Evolutionary conservation across 306 rosid genomes (phyloP).

Genomic region (Vicia faba): DNA sequence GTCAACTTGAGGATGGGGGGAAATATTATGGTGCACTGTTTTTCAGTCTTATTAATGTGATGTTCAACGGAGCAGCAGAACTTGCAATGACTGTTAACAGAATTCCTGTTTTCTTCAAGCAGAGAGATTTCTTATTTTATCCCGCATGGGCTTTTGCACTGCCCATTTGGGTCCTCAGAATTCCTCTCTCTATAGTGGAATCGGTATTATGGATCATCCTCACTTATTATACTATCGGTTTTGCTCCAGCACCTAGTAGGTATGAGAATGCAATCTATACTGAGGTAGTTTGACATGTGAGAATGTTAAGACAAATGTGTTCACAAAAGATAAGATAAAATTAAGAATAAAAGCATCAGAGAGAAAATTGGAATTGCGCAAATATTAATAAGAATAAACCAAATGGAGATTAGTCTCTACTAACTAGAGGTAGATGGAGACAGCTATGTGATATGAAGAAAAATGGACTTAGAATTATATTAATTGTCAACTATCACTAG

Average conservation of each 20-base stretch:
- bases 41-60: constrained; percentile 62
- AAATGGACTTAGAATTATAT: no score
- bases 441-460: no score
- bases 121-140: constrained; percentile 61
- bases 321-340: background rate
- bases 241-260: constrained; percentile 75
- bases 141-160: constrained; percentile 75
- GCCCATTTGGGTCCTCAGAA: constrained; percentile 63
- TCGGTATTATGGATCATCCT: constrained; percentile 63
- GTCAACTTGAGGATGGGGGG: constrained; percentile 58
- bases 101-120: constrained; percentile 70
- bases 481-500: no score
- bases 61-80: constrained; percentile 74
- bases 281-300: background rate
- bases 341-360: background rate
- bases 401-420: no score
- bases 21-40: constrained; percentile 61
- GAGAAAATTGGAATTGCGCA: background rate
- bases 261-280: constrained; percentile 29
- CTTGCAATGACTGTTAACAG: constrained; percentile 56
- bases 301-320: background rate
- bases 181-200: constrained; percentile 66
- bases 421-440: no score
- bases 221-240: constrained; percentile 72
- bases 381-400: no score